These are phyloP conservation scores for Yamadazyma takamatsuzukensis DNA, from an alignment of 805 yeast species.

Conservation along the genomic window DNA sequence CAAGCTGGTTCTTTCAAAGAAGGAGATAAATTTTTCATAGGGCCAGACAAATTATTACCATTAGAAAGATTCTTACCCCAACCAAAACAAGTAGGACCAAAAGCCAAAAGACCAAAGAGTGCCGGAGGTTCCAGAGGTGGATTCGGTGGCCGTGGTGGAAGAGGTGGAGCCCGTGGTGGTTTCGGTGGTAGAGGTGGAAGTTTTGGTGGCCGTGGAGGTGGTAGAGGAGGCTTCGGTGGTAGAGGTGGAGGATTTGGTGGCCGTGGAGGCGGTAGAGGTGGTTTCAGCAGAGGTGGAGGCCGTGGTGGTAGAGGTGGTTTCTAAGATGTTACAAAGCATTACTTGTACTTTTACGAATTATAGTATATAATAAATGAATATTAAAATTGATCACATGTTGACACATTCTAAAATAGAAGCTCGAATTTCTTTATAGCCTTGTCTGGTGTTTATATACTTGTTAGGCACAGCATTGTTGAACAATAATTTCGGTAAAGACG, in stretches of 20 bases:
- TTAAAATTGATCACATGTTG: no score
- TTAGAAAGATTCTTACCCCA: slow-evolving; percentile 95
- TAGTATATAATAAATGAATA: no score
- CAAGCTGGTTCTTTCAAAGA: slow-evolving; percentile 89
- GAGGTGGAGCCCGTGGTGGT: slow-evolving; percentile 36
- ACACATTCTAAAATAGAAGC: slow-evolving; percentile 46
- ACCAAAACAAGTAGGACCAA: slow-evolving; percentile 84
- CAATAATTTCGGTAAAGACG: slow-evolving; percentile 37
- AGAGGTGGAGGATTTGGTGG: slow-evolving; percentile 42
- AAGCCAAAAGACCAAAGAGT: slow-evolving; percentile 68
- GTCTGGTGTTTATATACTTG: slow-evolving; percentile 31
- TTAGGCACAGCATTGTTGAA: slow-evolving; percentile 51
- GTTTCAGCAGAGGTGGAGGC: slow-evolving; percentile 25
- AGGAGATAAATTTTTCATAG: slow-evolving; percentile 95
- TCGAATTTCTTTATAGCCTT: slow-evolving; percentile 55
- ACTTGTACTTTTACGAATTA: no score
- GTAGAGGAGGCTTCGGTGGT: slow-evolving; percentile 33
- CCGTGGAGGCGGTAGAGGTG: slow-evolving; percentile 30
- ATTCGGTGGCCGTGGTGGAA: slow-evolving; percentile 33
- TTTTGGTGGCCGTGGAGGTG: slow-evolving; percentile 43
- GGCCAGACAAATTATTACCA: slow-evolving; percentile 92
- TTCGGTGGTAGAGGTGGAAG: slow-evolving; percentile 43
- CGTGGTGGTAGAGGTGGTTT: slow-evolving; percentile 37
- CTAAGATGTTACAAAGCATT: no score
- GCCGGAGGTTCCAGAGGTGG: slow-evolving; percentile 50